Conservation (phyloP, 2,329 filamentous ascomycete species). For the Hyphodiscus sp. region DNA sequence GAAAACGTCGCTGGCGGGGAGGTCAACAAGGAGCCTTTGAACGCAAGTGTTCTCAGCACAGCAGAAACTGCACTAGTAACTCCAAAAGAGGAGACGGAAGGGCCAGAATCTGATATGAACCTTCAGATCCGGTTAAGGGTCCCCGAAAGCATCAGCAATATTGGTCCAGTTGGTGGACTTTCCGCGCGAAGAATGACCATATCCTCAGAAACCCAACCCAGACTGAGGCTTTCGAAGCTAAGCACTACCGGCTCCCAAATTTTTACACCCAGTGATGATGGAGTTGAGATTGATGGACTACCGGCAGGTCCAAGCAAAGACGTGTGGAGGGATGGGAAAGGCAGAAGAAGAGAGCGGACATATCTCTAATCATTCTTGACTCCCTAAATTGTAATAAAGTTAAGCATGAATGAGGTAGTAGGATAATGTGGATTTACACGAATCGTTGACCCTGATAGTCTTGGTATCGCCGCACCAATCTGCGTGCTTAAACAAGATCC, state of each 20-base stretch:
- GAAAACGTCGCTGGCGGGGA: neutral
- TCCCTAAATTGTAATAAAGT: neutral
- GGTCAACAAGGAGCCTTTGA: neutral
- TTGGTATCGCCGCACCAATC: slow-evolving; percentile 11
- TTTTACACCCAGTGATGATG: slow-evolving; percentile 22
- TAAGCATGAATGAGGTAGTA: slow-evolving; percentile 3
- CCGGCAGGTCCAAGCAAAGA: slow-evolving; percentile 21
- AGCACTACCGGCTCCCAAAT: slow-evolving; percentile 28
- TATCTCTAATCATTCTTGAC: slow-evolving; percentile 14
- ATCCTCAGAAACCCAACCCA: neutral
- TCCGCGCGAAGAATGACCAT: neutral
- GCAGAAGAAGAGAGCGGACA: slow-evolving; percentile 19
- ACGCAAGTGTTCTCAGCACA: slow-evolving; percentile 11
- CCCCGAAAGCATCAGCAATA: neutral
- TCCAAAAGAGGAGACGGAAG: slow-evolving; percentile 14
- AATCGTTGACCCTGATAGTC: slow-evolving; percentile 4
- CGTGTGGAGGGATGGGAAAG: slow-evolving; percentile 14
- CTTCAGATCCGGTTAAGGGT: neutral
- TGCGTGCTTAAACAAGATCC: neutral
- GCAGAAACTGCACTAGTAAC: slow-evolving; percentile 13
- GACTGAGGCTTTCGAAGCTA: slow-evolving; percentile 15
- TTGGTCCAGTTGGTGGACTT: neutral
- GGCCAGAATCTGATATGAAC: neutral
- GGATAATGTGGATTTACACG: slow-evolving; percentile 7
- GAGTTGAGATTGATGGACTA: slow-evolving; percentile 26